phyloP scores from a whole-genome alignment of 202 grass and related monocot genomes.

The Bolboschoenoplectus hybrid region DNA sequence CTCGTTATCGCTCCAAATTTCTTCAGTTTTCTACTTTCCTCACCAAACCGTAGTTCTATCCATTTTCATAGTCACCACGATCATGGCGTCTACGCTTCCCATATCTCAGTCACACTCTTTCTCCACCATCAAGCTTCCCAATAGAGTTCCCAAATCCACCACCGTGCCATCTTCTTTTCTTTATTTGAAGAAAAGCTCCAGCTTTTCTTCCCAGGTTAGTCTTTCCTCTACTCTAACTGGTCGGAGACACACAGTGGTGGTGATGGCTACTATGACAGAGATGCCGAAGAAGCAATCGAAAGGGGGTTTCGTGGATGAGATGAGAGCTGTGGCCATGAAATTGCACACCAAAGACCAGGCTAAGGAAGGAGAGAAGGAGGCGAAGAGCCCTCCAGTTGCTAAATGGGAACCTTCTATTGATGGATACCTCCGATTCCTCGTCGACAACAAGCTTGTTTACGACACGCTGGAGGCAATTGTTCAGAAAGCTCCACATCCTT shows the following conservation, averaged over 20 bases:
- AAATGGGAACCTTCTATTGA: constrained; percentile 53
- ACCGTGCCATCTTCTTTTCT: not conserved
- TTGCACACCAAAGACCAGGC: constrained; percentile 52
- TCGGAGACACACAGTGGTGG: constrained; percentile 44
- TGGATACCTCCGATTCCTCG: constrained; percentile 49
- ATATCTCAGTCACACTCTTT: constrained; percentile 43
- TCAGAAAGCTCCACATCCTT: constrained; percentile 43
- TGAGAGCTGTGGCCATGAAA: constrained; percentile 55
- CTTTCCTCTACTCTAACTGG: not conserved
- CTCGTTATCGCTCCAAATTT: not conserved
- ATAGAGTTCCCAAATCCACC: constrained; percentile 2
- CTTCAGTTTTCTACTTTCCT: not conserved
- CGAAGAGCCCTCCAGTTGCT: constrained; percentile 36
- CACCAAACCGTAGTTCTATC: not conserved
- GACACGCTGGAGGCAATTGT: constrained; percentile 53
- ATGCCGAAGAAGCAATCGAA: constrained; percentile 49
- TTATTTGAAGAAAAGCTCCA: not conserved
- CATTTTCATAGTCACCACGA: constrained; percentile 17
- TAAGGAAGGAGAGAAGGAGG: constrained; percentile 49
- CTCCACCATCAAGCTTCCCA: constrained; percentile 20
- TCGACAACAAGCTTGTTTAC: constrained; percentile 56
- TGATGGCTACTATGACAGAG: constrained; percentile 60
- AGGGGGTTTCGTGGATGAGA: constrained; percentile 56
- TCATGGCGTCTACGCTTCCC: constrained; percentile 65
- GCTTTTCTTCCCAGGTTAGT: not conserved